These are phyloP conservation scores for Aureobasidium sp. DNA, from an alignment of 2,329 filamentous ascomycete genomes.

Conservation along the genomic window DNA sequence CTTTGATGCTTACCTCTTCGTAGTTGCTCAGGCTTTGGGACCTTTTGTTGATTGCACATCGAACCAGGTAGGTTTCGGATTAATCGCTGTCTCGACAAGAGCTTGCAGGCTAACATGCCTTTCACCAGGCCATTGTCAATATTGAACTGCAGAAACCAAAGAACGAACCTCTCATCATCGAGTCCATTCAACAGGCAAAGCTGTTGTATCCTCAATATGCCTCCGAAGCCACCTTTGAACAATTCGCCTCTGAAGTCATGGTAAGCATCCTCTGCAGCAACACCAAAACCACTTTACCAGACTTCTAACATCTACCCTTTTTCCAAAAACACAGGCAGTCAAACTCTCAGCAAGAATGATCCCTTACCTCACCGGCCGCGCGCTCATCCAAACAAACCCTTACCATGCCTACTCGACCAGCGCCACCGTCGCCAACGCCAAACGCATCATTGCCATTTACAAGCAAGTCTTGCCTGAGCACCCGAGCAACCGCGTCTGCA, in stretches of 20 bases:
- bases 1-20: not conserved
- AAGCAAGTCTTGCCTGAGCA: not conserved
- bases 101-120: not conserved
- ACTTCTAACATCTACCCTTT: too few species aligned
- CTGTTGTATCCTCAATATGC: conserved; percentile 7
- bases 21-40: conserved; percentile 16
- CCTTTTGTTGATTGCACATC: conserved; percentile 19
- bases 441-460: conserved; percentile 16
- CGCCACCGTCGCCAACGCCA: conserved; percentile 15
- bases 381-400: conserved; percentile 18
- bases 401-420: conserved; percentile 16
- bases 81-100: not conserved
- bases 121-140: conserved; percentile 15
- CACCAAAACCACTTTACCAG: too few species aligned
- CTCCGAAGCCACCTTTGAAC: conserved; percentile 11
- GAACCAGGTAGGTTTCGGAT: conserved; percentile 7
- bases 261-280: not conserved
- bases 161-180: conserved; percentile 10
- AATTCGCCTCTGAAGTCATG: conserved; percentile 17
- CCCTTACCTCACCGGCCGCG: conserved; percentile 15
- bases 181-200: conserved; percentile 14
- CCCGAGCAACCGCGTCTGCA: conserved; percentile 43
- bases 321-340: not conserved
- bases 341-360: conserved; percentile 11
- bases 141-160: conserved; percentile 13